Base-by-base conservation (phyloP, 2,329 filamentous ascomycete species). In the Fusarium luffae region DNA sequence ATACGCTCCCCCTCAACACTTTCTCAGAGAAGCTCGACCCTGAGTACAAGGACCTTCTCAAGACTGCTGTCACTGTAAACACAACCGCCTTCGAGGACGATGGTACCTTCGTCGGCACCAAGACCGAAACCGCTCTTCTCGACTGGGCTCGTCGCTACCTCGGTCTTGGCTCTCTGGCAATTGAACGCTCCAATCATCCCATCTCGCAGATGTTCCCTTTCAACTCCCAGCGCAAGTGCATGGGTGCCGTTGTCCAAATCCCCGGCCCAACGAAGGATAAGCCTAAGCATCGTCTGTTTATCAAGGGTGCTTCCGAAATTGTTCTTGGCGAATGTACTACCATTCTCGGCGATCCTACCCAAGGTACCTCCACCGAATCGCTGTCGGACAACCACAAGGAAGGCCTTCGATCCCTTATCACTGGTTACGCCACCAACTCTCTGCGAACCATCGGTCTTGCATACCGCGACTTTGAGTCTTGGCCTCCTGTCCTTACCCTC, bases 401-500 rank as follows among this genome's bases (percentile, higher is more conserved):
- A 34, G 83, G 82, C 0, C 76, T 90, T 19, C 81, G 82, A 41
- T 76, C 80, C 16, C 78, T 86, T 51, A 90, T 90, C 69, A 84
- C 86, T 42, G 80, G 82, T 5, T 90, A 90, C 68, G 89, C 89
- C 10, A 84, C 83, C 7, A 82, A 88, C 27, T 93, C 91, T 10
- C 85, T 94, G 9, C 88, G 92, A 56, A 93, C 91, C 3, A 92
- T 94, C 56, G 91, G 87, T 32, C 83, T 94, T 65, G 84, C 92
- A 11, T 93, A 92, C 78, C 86, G 88, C 48, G 92, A 94, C 69
- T 93, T 91, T 65, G 84, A 89, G 42, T 82, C 80, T 54, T 93
- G 91, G 91, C 92, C 92, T 19, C 90, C 85, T 14, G 88, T 91
- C 61, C 82, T 86, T 27, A 89, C 85, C 7, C 67, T 72, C n/a